A percentile compares a stretch with the other conserved stretches of the same genome.
phyloP scores from a whole-genome alignment of 108 stramenopile genomes.

The Fragilaria crotonensis region DNA sequence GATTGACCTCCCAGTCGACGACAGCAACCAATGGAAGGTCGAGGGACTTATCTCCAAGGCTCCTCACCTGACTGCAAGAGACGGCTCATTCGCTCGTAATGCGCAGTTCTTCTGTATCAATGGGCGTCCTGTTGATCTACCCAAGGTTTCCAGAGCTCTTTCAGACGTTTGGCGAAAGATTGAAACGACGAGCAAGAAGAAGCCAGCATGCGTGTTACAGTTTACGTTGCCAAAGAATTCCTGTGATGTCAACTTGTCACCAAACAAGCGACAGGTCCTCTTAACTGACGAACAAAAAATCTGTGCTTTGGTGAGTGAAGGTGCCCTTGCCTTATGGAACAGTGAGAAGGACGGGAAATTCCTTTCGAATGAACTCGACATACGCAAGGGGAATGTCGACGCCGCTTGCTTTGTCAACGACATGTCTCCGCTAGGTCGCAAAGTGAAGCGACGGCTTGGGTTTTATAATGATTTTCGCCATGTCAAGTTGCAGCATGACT shows the following conservation, averaged over 20 bases:
- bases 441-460: neutral
- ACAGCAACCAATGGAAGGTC: conserved; percentile 34
- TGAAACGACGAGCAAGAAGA: conserved; percentile 50
- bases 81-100: conserved; percentile 17
- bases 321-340: conserved; percentile 44
- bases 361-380: conserved; percentile 24
- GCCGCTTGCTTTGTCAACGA: too few species aligned
- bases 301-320: conserved; percentile 32
- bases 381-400: neutral
- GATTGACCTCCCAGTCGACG: conserved; percentile 30
- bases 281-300: conserved; percentile 69
- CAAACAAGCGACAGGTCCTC: conserved; percentile 94
- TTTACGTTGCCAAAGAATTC: conserved; percentile 70
- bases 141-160: conserved; percentile 55
- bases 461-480: conserved; percentile 1
- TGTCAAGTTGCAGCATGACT: neutral
- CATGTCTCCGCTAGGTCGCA: neutral
- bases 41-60: conserved; percentile 77
- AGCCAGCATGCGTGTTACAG: conserved; percentile 83
- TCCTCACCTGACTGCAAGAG: conserved; percentile 37
- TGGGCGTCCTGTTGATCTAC: conserved; percentile 92
- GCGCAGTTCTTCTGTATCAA: conserved; percentile 92
- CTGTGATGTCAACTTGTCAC: conserved; percentile 94
- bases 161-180: conserved; percentile 79
- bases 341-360: conserved; percentile 57